Conservation (phyloP, 2,329 filamentous ascomycete genomes). For the Neonectria hederae region DNA sequence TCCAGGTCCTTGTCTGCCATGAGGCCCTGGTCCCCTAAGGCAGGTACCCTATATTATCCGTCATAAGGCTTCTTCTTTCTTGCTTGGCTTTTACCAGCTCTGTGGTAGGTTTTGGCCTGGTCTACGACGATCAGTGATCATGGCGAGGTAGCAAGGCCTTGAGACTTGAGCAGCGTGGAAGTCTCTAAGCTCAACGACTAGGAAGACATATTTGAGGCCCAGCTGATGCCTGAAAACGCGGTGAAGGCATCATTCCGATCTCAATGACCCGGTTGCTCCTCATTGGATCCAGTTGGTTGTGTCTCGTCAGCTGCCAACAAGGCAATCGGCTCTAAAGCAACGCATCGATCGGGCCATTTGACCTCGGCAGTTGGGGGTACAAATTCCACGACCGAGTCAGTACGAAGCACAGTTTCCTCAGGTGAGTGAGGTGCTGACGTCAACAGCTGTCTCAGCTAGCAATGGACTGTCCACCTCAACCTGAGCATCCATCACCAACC, state of each 20-base stretch:
- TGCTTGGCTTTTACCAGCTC: not conserved
- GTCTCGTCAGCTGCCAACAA: not conserved
- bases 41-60: not conserved
- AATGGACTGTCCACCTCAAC: not conserved
- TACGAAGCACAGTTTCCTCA: too few relatives aligned
- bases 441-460: not conserved
- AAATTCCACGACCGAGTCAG: not conserved
- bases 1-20: constrained; percentile 2
- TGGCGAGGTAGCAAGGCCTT: not conserved
- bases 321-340: not conserved
- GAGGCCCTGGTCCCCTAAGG: not conserved
- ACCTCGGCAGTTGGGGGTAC: not conserved
- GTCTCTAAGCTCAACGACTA: not conserved
- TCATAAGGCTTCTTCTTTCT: not conserved
- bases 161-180: too few relatives aligned
- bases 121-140: not conserved
- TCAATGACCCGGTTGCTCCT: not conserved
- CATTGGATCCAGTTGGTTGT: not conserved
- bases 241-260: not conserved
- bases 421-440: not conserved
- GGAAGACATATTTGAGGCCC: not conserved
- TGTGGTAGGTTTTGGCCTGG: not conserved
- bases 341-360: not conserved
- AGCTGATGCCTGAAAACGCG: not conserved
- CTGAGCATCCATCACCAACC: not conserved